A percentile compares a stretch with the other conserved stretches of the same genome.
phyloP scores from a whole-genome alignment of 129 eudicot genomes.

The Flaveria robusta region DNA sequence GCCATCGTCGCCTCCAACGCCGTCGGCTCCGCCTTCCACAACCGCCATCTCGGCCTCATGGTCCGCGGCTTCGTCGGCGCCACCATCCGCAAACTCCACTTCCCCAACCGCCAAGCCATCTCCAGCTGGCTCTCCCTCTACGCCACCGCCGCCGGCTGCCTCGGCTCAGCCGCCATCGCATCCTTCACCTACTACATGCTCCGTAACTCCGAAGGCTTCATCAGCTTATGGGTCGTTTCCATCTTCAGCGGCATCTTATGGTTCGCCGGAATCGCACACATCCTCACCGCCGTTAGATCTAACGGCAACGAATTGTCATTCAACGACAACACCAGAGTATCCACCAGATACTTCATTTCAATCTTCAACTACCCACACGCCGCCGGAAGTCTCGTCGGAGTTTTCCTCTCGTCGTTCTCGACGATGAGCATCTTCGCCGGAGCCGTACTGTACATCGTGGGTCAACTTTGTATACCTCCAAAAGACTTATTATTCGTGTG shows the following conservation, averaged over 20 bases:
- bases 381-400: conserved; percentile 57
- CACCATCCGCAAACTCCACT: conserved; percentile 45
- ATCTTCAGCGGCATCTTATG: conserved; percentile 79
- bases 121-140: conserved; percentile 72
- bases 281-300: conserved; percentile 49
- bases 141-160: conserved; percentile 70
- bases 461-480: conserved; percentile 47
- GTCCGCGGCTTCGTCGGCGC: conserved; percentile 60
- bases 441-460: conserved; percentile 54
- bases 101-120: conserved; percentile 56
- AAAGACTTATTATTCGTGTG: conserved; percentile 41
- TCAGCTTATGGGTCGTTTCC: conserved; percentile 75
- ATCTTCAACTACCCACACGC: conserved; percentile 74
- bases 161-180: conserved; percentile 64
- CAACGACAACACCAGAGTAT: neutral
- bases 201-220: conserved; percentile 53
- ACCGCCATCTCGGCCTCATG: conserved; percentile 87
- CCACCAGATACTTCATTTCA: conserved; percentile 42
- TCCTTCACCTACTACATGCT: conserved; percentile 78
- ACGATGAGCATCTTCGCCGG: conserved; percentile 66
- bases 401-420: conserved; percentile 60
- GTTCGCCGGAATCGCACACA: conserved; percentile 61
- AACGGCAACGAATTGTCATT: conserved; percentile 20
- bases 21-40: conserved; percentile 61
- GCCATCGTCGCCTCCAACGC: conserved; percentile 70